Base-by-base conservation (phyloP, 2,329 filamentous ascomycete species). In the Didymosphaeria variabile region DNA sequence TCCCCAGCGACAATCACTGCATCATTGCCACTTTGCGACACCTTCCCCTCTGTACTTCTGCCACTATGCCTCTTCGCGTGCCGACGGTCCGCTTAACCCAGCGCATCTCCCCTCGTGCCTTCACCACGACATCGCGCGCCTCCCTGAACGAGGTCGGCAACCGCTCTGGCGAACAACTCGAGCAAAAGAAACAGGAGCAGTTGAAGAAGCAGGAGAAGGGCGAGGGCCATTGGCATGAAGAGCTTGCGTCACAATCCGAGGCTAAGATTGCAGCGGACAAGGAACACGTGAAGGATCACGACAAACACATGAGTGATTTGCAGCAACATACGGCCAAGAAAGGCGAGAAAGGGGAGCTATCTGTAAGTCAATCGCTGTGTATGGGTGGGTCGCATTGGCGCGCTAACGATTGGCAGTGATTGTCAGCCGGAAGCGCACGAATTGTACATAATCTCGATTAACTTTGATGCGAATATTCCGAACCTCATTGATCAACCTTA, bases 121-220 rank as follows among this genome's bases (percentile, higher is more conserved):
- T 82, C 59, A 70, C 64, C 53, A 73, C 62, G 9, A 75, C 76
- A n/a, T 67, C 65, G 19, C 67, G 62, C 17, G 66, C 75, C 42
- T 65, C 66, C 23, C 64, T 82, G 56, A 81, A 81, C 59, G 80
- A 82, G 68, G 79, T 81, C 60, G 72, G 72, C 23, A 61, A 73
- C 19, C 79, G 76, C 51, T 68, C 67, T n/a, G 69, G 76, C 12
- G 74, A 80, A 21, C 74, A 83, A 60, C 58, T 81, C 32, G 81
- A 83, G 57, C 56, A 69, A 51, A 74, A 76, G 46, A 83, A 83
- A 71, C 77, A 82, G 59, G 78, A 82, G 56, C 79, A 81, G 61
- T 62, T 82, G 44, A 67, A 77, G 60, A 80, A 82, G 62, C 79
- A 81, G 66, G 69, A 79, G 61, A 67, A 78, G 45, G 80, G 80